These are phyloP conservation scores for Colletotrichum shisoi DNA, from an alignment of 2,329 filamentous ascomycete genomes.

Conservation along the genomic window DNA sequence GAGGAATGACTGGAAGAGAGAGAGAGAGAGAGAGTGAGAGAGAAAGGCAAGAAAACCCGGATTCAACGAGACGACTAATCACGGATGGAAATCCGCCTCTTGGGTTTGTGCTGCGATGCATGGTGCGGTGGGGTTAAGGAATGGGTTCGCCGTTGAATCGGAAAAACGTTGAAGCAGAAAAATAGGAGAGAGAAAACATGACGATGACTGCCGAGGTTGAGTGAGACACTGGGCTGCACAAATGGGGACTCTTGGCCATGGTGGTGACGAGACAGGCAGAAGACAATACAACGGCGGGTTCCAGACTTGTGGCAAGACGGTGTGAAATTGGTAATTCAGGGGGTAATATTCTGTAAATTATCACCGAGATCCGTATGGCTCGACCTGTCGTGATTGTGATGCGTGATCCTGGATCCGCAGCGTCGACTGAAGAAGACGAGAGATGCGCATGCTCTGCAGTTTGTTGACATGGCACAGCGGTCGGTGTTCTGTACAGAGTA, in stretches of 20 bases:
- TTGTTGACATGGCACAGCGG: neutral
- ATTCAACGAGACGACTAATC: neutral
- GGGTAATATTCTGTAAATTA: no score
- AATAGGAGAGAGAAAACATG: slow-evolving; percentile 17
- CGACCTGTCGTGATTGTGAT: neutral
- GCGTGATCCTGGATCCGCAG: neutral
- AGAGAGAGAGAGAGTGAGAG: neutral
- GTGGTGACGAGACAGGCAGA: slow-evolving; percentile 21
- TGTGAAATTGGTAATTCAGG: slow-evolving; percentile 3
- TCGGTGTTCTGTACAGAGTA: no score
- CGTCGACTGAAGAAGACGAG: neutral
- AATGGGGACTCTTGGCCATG: slow-evolving; percentile 25
- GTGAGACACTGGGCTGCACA: slow-evolving; percentile 32
- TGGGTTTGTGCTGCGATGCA: slow-evolving; percentile 13
- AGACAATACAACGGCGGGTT: neutral
- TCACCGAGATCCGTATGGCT: neutral
- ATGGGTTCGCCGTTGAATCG: slow-evolving; percentile 25
- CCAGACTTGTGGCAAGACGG: neutral
- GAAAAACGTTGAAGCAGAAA: slow-evolving; percentile 18
- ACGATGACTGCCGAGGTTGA: slow-evolving; percentile 19
- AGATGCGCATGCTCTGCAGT: neutral
- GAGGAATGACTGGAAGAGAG: neutral
- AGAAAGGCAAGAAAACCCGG: neutral
- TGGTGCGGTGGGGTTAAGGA: slow-evolving; percentile 13
- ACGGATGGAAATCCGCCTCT: slow-evolving; percentile 21